These are phyloP conservation scores for Gonapodya prolifera DNA, from an alignment of 192 early-diverging fungal genomes.

Conservation along the genomic window DNA sequence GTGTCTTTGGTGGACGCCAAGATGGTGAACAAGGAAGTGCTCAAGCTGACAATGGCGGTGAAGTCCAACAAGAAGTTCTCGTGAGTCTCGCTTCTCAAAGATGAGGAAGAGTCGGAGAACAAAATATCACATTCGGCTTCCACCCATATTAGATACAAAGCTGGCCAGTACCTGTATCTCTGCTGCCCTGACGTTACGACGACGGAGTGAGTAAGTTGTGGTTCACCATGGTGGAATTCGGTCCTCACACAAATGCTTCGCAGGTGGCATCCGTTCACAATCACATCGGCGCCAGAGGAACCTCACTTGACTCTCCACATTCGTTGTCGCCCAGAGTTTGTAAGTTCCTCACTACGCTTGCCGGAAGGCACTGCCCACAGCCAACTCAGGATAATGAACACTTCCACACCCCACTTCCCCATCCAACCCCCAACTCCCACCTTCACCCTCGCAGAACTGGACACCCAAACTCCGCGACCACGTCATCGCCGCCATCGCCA, in stretches of 20 bases:
- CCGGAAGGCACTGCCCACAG: no score
- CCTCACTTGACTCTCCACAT: constrained; percentile 63
- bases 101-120: no score
- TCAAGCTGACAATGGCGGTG: constrained; percentile 49
- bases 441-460: neutral
- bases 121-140: constrained; percentile 48
- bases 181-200: constrained; percentile 58
- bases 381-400: neutral
- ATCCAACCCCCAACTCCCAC: neutral
- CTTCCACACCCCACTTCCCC: neutral
- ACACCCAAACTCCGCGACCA: constrained; percentile 1
- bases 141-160: constrained; percentile 35
- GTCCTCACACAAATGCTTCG: neutral
- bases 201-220: constrained; percentile 29
- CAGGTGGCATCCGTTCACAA: constrained; percentile 65
- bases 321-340: constrained; percentile 45
- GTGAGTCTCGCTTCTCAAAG: neutral
- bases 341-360: no score
- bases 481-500: neutral
- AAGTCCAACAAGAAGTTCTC: neutral
- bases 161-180: constrained; percentile 72
- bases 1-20: constrained; percentile 41
- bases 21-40: constrained; percentile 43
- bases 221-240: neutral
- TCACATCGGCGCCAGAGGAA: constrained; percentile 70